phyloP scores from a whole-genome alignment of 306 rosid species.

The Trifolium repens region DNA sequence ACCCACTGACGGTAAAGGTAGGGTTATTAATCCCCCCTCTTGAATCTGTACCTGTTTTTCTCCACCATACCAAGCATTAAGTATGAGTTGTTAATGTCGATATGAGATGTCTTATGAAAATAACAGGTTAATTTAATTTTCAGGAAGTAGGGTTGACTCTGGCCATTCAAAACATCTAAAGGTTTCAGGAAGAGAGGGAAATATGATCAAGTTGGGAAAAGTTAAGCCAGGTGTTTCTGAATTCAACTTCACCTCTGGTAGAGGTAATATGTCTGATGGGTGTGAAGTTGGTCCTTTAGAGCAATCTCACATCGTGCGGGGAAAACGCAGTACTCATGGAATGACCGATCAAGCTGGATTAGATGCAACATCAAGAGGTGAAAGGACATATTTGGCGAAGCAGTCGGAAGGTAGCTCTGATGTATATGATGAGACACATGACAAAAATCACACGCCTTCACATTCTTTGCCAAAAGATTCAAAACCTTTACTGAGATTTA shows the following conservation, averaged over 20 bases:
- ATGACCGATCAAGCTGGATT: constrained; percentile 44
- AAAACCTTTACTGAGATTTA: constrained; percentile 77
- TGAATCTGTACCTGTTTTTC: constrained; percentile 27
- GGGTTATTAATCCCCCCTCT: neutral
- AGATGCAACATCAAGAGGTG: constrained; percentile 53
- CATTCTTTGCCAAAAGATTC: constrained; percentile 74
- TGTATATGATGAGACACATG: constrained; percentile 50
- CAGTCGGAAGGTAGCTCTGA: constrained; percentile 67
- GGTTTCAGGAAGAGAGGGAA: constrained; percentile 73
- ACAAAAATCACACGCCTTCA: constrained; percentile 55
- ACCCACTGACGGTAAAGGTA: constrained; percentile 57
- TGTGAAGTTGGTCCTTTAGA: constrained; percentile 50
- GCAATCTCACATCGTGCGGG: constrained; percentile 41
- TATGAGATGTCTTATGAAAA: constrained; percentile 14
- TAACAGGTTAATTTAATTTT: constrained; percentile 40
- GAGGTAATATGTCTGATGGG: constrained; percentile 59
- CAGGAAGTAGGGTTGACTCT: constrained; percentile 60
- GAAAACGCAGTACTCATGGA: constrained; percentile 57
- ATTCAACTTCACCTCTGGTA: constrained; percentile 47
- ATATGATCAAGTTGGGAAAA: constrained; percentile 75
- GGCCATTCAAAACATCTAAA: constrained; percentile 62
- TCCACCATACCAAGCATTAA: constrained; percentile 6
- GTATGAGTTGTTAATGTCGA: constrained; percentile 13
- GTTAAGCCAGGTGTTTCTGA: constrained; percentile 63
- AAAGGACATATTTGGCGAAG: constrained; percentile 54